phyloP scores from a whole-genome alignment of 106 monocot genomes.

The Dactylorhiza incarnata region DNA sequence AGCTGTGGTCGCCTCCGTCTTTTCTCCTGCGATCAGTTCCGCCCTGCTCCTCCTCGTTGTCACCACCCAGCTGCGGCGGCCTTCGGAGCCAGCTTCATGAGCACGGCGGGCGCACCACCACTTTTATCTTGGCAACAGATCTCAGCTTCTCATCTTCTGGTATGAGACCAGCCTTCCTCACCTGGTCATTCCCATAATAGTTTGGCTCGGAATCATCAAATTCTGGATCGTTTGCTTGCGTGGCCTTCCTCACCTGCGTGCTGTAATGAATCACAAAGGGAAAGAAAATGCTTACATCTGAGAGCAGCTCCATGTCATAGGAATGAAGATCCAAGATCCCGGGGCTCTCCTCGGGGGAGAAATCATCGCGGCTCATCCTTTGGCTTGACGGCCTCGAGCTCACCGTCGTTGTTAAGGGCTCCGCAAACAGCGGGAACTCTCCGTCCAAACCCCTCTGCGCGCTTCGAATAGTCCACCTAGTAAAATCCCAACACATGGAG shows the following conservation, averaged over 20 bases:
- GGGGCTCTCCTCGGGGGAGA: slow-evolving; percentile 48
- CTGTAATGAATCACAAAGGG: not conserved
- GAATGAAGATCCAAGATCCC: slow-evolving; percentile 76
- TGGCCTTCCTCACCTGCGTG: not conserved
- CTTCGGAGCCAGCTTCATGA: no score
- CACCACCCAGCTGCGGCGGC: no score
- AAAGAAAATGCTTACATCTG: slow-evolving; percentile 24
- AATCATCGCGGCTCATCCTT: slow-evolving; percentile 28
- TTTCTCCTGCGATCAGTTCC: no score
- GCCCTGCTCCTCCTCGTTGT: no score
- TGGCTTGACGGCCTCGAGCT: slow-evolving; percentile 28
- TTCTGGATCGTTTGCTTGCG: slow-evolving; percentile 20
- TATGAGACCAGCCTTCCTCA: slow-evolving; percentile 16
- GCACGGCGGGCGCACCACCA: slow-evolving; percentile 78
- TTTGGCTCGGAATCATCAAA: slow-evolving; percentile 39
- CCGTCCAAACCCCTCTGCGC: slow-evolving; percentile 52
- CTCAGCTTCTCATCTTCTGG: slow-evolving; percentile 46
- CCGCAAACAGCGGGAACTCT: slow-evolving; percentile 32
- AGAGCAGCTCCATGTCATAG: slow-evolving; percentile 62
- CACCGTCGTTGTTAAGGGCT: slow-evolving; percentile 18
- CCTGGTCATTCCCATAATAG: slow-evolving; percentile 21
- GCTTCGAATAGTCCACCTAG: slow-evolving; percentile 62
- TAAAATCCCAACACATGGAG: not conserved
- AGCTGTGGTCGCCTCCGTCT: no score
- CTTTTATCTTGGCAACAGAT: slow-evolving; percentile 80